Evolutionary conservation across 805 yeast genomes (phyloP).

Genomic region (Yamadazyma takamatsuzukensis): DNA sequence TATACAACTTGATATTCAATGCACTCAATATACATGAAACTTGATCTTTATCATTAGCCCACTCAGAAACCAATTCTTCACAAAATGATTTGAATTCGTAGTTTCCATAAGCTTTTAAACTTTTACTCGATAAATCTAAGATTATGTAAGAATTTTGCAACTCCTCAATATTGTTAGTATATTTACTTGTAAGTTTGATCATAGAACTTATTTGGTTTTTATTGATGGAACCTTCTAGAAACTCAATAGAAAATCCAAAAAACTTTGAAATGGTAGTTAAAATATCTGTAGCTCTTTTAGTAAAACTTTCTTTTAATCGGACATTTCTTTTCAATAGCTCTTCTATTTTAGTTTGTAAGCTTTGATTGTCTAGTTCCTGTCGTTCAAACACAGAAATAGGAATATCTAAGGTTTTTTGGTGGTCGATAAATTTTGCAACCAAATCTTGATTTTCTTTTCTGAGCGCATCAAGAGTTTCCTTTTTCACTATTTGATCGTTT

Average conservation of each 20-base stretch:
- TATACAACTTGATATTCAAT: constrained; percentile 63
- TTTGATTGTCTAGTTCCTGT: constrained; percentile 49
- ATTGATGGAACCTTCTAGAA: constrained; percentile 44
- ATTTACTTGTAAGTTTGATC: constrained; percentile 52
- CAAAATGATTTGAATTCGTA: constrained; percentile 35
- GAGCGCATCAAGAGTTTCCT: constrained; percentile 47
- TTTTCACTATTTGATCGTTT: constrained; percentile 59
- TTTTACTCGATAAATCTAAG: constrained; percentile 53
- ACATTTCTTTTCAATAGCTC: constrained; percentile 48
- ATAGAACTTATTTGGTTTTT: constrained; percentile 47
- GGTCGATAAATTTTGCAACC: constrained; percentile 23
- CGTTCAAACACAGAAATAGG: constrained; percentile 67
- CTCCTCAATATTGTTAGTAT: constrained; percentile 20
- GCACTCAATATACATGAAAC: constrained; percentile 79
- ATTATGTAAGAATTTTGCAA: constrained; percentile 43
- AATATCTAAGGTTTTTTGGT: constrained; percentile 27
- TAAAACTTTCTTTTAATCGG: constrained; percentile 55
- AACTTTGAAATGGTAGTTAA: constrained; percentile 62
- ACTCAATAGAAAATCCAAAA: constrained; percentile 72
- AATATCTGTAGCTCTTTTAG: constrained; percentile 67
- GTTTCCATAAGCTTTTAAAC: constrained; percentile 49
- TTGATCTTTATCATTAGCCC: constrained; percentile 67
- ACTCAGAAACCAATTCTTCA: constrained; percentile 54
- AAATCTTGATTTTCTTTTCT: constrained; percentile 58
- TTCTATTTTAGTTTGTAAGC: constrained; percentile 44